Base-by-base conservation (phyloP, 1,139 yeast species). In the Hyphopichia fennica region DNA sequence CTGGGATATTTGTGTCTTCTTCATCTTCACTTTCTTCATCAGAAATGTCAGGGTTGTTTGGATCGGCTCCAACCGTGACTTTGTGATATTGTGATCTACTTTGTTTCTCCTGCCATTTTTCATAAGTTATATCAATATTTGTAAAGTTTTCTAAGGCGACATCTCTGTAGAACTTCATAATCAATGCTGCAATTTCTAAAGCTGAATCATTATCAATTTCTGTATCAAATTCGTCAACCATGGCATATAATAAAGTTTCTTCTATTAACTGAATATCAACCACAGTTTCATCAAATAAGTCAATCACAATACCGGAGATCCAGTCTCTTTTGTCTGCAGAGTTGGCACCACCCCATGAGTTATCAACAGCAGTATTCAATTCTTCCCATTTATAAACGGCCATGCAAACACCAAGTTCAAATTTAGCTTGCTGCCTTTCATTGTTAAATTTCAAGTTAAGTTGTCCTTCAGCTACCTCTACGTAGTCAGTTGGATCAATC, bases 331-430 rank as follows among this genome's bases (percentile, higher is more conserved):
- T 93, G 38, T 88, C 98, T 1, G 76, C 79, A 11, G 96, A 85
- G 37, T 87, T 87, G 14, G 96, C 81, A 2, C 99, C 99, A 45
- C 99, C 99, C 99, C 99, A 93, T 32, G 76, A 72, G 59, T 87
- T 88, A n/a, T 82, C 95, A n/a, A 95, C 99, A 0, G 99, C 99
- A 1, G 88, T 84, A 40, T 79, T 76, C 43, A 93, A 72, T 36
- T 87, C 93, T 47, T 89, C 95, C 99, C 99, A 93, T 48, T 79
- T 77, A 63, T 90, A 81, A 14, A 93, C 65, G 31, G 87, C 84
- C 95, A 91, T 86, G 38, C 96, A 85, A 1, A 88, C 93, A 9
- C 96, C 98, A n/a, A 93, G 75, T 63, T 91, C 98, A 56, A 93
- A 90, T 51, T 86, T 82, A 19, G 86, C 90, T 62, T 87, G 95